Evolutionary conservation across 2,329 filamentous ascomycete species (phyloP), one percentile per base, ranked within the genome.

Genomic region (Tolypocladium nubicola): DNA sequence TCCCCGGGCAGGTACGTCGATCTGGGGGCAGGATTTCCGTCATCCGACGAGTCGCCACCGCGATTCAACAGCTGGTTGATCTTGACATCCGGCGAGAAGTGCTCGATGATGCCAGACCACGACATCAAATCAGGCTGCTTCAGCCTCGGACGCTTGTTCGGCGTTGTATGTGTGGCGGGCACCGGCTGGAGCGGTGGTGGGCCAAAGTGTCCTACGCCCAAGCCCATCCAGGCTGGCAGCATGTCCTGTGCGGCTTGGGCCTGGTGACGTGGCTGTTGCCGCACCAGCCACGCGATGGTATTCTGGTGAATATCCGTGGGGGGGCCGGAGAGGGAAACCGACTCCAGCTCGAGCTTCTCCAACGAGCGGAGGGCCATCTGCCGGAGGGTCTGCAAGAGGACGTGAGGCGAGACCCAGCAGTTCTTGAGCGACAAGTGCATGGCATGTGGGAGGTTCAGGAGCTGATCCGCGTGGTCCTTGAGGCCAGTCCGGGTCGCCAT

Each of bases 351-450:
- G 19, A 89, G 67, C 23, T 75, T 77, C 60, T 79, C 73, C 14
- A 89, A 68, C 2, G 68, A 73, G 9, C 70, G 66, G 6, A 71
- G 65, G 23, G 76, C 73, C 67, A 85, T 79, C 5, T 69, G 66
- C 2, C 71, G 70, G 58, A 85, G 70, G 55, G 85, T 75, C 13
- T 76, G 71, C 38, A 78, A 65, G 38, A 89, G 73, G 1, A 83
- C 74, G 45, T 79, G 73, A 0, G 86, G 85, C 3, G 79, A 79
- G 14, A 83, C 73, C 85, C 86, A 89, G 70, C 86, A 88, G 63
- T 89, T 89, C 62, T 82, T 82, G 10, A 89, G 71, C 0, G 79
- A 84, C 2, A 90, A 68, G 54, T 82, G 73, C 59, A 81, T 74
- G 30, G 89, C 68, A 62, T 81, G 68, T 3, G 80, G 81, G 50